phyloP scores from a whole-genome alignment of 345 rosid species.

The Euphorbia tirucalli region DNA sequence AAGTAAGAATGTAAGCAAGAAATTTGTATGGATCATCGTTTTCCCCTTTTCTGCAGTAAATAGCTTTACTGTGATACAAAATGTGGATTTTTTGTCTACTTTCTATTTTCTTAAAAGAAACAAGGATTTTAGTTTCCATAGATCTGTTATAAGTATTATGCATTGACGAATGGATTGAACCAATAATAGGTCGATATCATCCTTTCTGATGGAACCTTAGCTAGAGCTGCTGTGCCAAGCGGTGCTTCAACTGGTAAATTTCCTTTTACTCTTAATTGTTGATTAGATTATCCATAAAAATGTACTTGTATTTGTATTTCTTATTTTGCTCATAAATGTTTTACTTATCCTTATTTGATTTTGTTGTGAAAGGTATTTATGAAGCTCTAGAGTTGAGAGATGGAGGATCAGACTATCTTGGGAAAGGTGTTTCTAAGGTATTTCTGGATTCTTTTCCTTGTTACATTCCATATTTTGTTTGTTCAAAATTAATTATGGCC shows the following conservation, averaged over 20 bases:
- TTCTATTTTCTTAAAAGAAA: background rate
- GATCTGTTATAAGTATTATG: background rate
- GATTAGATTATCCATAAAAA: too few relatives aligned
- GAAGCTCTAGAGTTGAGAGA: slow-evolving; percentile 97
- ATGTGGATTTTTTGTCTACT: background rate
- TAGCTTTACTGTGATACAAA: background rate
- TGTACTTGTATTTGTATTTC: background rate
- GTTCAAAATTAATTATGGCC: background rate
- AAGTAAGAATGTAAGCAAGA: background rate
- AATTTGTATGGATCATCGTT: background rate
- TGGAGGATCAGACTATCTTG: slow-evolving; percentile 95
- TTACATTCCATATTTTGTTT: background rate
- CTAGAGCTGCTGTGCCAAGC: slow-evolving; percentile 92
- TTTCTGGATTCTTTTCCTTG: background rate
- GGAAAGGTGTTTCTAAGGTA: slow-evolving; percentile 94
- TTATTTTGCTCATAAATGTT: background rate
- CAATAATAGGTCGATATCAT: slow-evolving; percentile 56
- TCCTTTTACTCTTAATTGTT: background rate
- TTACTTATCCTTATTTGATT: background rate
- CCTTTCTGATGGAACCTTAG: slow-evolving; percentile 50
- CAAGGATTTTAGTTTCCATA: background rate
- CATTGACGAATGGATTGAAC: background rate
- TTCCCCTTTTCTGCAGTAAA: background rate
- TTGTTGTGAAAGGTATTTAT: slow-evolving; percentile 52
- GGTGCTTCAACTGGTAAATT: slow-evolving; percentile 94